phyloP scores from a whole-genome alignment of 306 rosid genomes.

The Cotoneaster glaucophyllus region DNA sequence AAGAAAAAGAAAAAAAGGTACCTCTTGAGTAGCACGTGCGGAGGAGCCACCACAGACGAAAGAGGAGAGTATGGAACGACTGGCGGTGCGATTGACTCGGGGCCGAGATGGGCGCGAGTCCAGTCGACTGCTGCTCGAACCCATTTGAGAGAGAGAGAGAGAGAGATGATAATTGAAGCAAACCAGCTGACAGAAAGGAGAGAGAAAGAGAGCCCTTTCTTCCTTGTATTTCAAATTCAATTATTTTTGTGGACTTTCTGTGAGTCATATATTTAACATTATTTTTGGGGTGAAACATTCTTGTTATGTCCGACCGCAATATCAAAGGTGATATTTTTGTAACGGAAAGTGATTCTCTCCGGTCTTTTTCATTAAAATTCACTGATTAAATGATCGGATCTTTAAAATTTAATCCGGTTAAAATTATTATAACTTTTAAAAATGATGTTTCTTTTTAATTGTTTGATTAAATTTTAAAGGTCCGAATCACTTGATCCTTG shows the following conservation, averaged over 20 bases:
- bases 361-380: no score
- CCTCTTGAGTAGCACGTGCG: slow-evolving; percentile 58
- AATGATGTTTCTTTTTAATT: no score
- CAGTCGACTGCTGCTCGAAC: slow-evolving; percentile 57
- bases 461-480: no score
- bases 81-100: slow-evolving; percentile 42
- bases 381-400: no score
- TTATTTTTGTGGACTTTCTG: slow-evolving; percentile 14
- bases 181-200: slow-evolving; percentile 16
- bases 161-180: slow-evolving; percentile 33
- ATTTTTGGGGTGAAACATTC: background rate
- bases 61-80: slow-evolving; percentile 57
- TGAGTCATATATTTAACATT: no score
- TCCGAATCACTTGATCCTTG: no score
- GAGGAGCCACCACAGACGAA: slow-evolving; percentile 71
- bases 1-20: slow-evolving; percentile 3
- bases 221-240: slow-evolving; percentile 22
- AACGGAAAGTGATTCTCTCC: no score
- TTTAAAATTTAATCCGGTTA: no score
- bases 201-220: background rate
- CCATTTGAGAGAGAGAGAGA: slow-evolving; percentile 37
- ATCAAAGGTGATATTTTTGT: background rate
- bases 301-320: background rate
- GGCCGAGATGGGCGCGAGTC: slow-evolving; percentile 52
- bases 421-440: no score